Base-by-base conservation (phyloP, 2,329 filamentous ascomycete genomes). In the Decorospora gaudefroyi region DNA sequence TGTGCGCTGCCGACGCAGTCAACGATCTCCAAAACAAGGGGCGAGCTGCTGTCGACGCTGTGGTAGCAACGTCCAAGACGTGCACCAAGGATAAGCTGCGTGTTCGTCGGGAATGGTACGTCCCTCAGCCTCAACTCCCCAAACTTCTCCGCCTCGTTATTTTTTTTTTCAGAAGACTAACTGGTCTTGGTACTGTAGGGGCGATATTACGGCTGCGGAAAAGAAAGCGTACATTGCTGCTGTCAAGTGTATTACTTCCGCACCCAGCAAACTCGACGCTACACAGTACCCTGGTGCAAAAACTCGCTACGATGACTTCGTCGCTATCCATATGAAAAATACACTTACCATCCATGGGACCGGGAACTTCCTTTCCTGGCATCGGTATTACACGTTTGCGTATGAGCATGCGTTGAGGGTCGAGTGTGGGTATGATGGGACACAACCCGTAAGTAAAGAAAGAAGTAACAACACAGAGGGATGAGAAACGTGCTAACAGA, bases 401-500 rank as follows among this genome's bases (percentile, higher is more conserved):
- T 75, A 72, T 53, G 74, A 77, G 48, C 50, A 72, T 15, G 70
- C 72, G 4, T 57, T 77, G 6, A 61, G 59, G 19, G 61, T 61
- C 1, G 73, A 76, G 44, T 76, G 74, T 48, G 72, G 70, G 17
- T 76, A 74, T 55, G 69, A 59, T 8, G 73, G 72, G 25, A 68
- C 67, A 38, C 69, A 74, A 40, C 74, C 74, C 11, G 59, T 62
- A 46, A 49, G 51, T 47, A n/a, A n/a, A n/a, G n/a, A n/a, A n/a
- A n/a, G n/a, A n/a, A n/a, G n/a, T n/a, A n/a, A n/a, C n/a, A n/a
- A n/a, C n/a, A n/a, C n/a, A n/a, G n/a, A n/a, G n/a, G n/a, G n/a
- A n/a, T n/a, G n/a, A n/a, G n/a, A n/a, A n/a, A n/a, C n/a, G n/a
- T n/a, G n/a, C n/a, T n/a, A n/a, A n/a, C n/a, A n/a, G n/a, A n/a